Conservation (phyloP, 352 stramenopile species). For the Phytophthora melonis region DNA sequence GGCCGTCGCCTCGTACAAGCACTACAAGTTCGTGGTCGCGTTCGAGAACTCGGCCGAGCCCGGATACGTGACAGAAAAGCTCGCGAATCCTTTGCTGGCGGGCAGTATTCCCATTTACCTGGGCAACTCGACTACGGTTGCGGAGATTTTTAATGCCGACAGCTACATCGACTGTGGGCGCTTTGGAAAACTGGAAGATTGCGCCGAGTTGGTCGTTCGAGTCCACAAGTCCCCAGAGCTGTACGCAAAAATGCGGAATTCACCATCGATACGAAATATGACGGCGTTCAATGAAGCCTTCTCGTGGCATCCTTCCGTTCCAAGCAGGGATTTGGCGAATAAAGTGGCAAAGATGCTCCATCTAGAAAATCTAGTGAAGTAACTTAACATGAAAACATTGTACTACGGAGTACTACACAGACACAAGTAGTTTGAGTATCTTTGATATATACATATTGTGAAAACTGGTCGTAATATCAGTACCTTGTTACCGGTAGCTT, state of each 20-base stretch:
- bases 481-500: no score
- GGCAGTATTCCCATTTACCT: constrained; percentile 67
- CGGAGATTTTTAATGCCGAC: constrained; percentile 51
- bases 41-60: constrained; percentile 60
- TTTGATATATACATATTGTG: no score
- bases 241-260: constrained; percentile 40
- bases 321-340: constrained; percentile 5
- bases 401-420: no score
- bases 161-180: constrained; percentile 65
- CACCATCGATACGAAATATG: constrained; percentile 42
- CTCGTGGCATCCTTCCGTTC: constrained; percentile 54
- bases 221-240: constrained; percentile 45
- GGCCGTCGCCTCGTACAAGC: constrained; percentile 39
- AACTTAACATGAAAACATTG: no score
- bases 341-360: constrained; percentile 11
- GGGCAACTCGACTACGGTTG: constrained; percentile 49
- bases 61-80: constrained; percentile 75
- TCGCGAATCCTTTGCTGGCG: constrained; percentile 65
- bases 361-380: not conserved
- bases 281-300: constrained; percentile 43
- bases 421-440: no score
- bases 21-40: constrained; percentile 58
- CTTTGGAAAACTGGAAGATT: constrained; percentile 49
- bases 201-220: constrained; percentile 41
- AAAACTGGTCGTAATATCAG: no score